Evolutionary conservation across 2,329 filamentous ascomycete genomes (phyloP).

Genomic region (Ascochyta fabae): DNA sequence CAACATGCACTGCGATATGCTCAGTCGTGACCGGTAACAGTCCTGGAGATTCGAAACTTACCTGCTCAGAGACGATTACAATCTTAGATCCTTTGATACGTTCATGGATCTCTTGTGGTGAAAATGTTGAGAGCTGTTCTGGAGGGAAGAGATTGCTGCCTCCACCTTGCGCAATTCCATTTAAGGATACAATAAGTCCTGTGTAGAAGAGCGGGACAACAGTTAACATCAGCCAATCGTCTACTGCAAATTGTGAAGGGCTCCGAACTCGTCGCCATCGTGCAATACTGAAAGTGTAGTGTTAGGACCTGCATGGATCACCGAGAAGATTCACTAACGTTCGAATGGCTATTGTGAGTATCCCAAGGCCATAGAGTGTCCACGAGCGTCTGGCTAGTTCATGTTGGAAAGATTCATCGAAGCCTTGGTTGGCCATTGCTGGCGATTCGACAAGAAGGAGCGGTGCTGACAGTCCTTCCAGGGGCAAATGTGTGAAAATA

Average conservation of each 20-base stretch:
- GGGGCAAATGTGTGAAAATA: neutral
- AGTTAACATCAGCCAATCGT: conserved; percentile 44
- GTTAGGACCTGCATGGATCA: neutral
- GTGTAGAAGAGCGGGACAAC: conserved; percentile 48
- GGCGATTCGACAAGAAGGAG: neutral
- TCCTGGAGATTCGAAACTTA: conserved; percentile 14
- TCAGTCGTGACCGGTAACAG: conserved; percentile 9
- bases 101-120: conserved; percentile 47
- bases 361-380: conserved; percentile 39
- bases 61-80: conserved; percentile 54
- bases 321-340: conserved; percentile 26
- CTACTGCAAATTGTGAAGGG: conserved; percentile 25
- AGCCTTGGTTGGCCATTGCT: conserved; percentile 20
- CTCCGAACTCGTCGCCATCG: conserved; percentile 36
- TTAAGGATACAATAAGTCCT: conserved; percentile 50
- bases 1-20: conserved; percentile 66
- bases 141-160: conserved; percentile 53
- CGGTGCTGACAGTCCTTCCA: neutral
- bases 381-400: conserved; percentile 35
- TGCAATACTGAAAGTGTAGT: conserved; percentile 25
- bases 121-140: conserved; percentile 48
- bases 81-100: conserved; percentile 55
- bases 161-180: conserved; percentile 51
- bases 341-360: conserved; percentile 35
- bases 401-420: conserved; percentile 26